Evolutionary conservation across 306 rosid genomes (phyloP).

Genomic region (Myrica gale): DNA sequence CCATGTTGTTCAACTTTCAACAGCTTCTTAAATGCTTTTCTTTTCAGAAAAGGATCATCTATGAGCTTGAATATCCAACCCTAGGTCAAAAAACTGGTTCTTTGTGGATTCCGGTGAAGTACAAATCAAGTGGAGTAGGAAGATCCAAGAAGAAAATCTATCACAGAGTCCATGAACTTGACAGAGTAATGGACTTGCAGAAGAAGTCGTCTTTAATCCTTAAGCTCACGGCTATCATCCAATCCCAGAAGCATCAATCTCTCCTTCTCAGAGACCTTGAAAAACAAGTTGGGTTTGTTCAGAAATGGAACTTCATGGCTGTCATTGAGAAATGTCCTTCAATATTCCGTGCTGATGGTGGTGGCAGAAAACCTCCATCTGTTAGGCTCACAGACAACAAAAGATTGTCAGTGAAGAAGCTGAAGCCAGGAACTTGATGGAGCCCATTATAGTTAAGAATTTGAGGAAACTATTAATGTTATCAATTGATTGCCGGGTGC

Average conservation of each 20-base stretch:
- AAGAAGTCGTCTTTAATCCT: slow-evolving; percentile 71
- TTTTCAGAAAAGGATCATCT: neutral
- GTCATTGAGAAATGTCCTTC: slow-evolving; percentile 62
- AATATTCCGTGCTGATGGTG: slow-evolving; percentile 60
- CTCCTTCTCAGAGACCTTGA: slow-evolving; percentile 65
- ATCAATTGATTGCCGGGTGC: slow-evolving; percentile 62
- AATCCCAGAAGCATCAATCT: slow-evolving; percentile 43
- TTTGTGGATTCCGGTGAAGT: slow-evolving; percentile 30
- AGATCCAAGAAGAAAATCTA: slow-evolving; percentile 76
- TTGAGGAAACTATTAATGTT: slow-evolving; percentile 72
- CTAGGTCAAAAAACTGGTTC: slow-evolving; percentile 3
- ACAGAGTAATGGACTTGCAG: slow-evolving; percentile 70
- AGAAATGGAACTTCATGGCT: slow-evolving; percentile 86
- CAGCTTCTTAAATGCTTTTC: slow-evolving; percentile 7
- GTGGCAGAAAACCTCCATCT: slow-evolving; percentile 48
- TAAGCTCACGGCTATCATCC: slow-evolving; percentile 61
- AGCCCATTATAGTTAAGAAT: slow-evolving; percentile 65
- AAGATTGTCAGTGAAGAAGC: slow-evolving; percentile 52
- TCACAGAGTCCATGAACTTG: slow-evolving; percentile 63
- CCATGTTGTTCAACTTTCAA: neutral
- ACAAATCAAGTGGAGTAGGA: slow-evolving; percentile 68
- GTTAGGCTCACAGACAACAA: slow-evolving; percentile 47
- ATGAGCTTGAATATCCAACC: neutral
- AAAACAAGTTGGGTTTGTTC: slow-evolving; percentile 81
- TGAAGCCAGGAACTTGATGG: slow-evolving; percentile 49